A percentile compares a stretch with the other conserved stretches of the same genome.
Evolutionary conservation across 2,329 filamentous ascomycete genomes (phyloP).

Genomic region (Paracamarosporium sp.): DNA sequence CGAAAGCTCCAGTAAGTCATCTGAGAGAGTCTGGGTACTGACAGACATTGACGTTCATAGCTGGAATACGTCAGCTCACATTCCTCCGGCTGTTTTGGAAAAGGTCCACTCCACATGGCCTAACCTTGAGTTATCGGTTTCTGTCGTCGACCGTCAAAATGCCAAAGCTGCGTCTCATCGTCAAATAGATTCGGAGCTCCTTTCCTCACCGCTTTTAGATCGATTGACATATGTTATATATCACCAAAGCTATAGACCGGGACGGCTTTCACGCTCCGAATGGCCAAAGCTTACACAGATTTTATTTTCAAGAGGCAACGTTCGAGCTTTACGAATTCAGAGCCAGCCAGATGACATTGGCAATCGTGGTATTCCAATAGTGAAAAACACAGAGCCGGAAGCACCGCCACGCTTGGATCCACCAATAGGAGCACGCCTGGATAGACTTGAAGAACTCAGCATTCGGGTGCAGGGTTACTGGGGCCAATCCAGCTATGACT

Average conservation of each 20-base stretch:
- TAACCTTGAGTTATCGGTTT: conserved; percentile 11
- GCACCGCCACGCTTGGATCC: not conserved
- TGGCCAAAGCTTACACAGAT: conserved; percentile 14
- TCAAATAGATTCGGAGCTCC: conserved; percentile 14
- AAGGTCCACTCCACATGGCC: conserved; percentile 16
- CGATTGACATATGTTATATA: conserved; percentile 12
- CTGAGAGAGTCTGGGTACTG: not conserved
- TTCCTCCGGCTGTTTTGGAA: conserved; percentile 6
- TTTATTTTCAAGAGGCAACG: conserved; percentile 1
- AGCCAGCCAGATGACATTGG: not conserved
- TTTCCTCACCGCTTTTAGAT: conserved; percentile 14
- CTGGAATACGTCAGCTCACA: conserved; percentile 10
- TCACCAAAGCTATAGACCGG: conserved; percentile 1
- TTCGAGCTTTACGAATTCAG: not conserved
- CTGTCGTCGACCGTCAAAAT: not conserved
- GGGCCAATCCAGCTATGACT: no score
- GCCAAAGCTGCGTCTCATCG: not conserved
- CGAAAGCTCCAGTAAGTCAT: conserved; percentile 4
- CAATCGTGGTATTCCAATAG: not conserved
- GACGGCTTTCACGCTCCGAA: conserved; percentile 6
- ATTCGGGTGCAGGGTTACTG: not conserved
- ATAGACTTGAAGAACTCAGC: conserved; percentile 10
- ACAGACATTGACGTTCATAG: not conserved
- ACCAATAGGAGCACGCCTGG: not conserved
- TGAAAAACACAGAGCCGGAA: not conserved